phyloP scores from a whole-genome alignment of 495 filamentous ascomycete genomes.

The Xylaria castorea region DNA sequence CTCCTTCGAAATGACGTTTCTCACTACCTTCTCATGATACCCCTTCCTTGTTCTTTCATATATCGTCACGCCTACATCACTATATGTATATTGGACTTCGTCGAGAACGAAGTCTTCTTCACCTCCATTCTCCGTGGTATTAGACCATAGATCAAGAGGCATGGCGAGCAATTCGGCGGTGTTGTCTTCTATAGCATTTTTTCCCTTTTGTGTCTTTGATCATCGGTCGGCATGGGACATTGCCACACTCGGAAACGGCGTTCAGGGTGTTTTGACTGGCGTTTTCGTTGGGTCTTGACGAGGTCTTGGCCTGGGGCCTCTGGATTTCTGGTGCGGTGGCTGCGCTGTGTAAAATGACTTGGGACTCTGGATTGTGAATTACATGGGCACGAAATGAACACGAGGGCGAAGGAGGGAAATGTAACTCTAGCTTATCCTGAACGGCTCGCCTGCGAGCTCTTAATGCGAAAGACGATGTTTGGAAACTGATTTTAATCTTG shows the following conservation, averaged over 20 bases:
- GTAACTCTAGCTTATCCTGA: conserved; percentile 19
- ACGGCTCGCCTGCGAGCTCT: conserved; percentile 1
- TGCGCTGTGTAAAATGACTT: neutral
- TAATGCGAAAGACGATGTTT: conserved; percentile 23
- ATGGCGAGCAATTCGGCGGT: conserved; percentile 25
- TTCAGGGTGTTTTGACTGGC: neutral
- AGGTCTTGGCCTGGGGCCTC: neutral
- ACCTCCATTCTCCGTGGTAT: conserved; percentile 7
- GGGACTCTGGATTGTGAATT: neutral
- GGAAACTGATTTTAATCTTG: conserved; percentile 8
- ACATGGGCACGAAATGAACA: conserved; percentile 12
- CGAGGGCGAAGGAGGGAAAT: neutral
- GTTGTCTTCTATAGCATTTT: conserved; percentile 10
- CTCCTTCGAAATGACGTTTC: neutral
- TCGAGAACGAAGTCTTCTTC: conserved; percentile 11
- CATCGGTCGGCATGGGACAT: neutral
- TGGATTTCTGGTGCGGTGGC: neutral
- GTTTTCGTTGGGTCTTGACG: neutral
- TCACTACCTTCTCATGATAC: conserved; percentile 34
- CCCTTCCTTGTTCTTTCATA: conserved; percentile 33
- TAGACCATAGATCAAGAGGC: conserved; percentile 29
- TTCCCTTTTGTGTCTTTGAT: neutral
- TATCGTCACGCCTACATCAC: neutral
- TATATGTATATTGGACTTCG: conserved; percentile 25
- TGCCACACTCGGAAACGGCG: neutral